These are phyloP conservation scores for Aureobasidium subglaciale DNA, from an alignment of 2,329 filamentous ascomycete species.

Conservation along the genomic window DNA sequence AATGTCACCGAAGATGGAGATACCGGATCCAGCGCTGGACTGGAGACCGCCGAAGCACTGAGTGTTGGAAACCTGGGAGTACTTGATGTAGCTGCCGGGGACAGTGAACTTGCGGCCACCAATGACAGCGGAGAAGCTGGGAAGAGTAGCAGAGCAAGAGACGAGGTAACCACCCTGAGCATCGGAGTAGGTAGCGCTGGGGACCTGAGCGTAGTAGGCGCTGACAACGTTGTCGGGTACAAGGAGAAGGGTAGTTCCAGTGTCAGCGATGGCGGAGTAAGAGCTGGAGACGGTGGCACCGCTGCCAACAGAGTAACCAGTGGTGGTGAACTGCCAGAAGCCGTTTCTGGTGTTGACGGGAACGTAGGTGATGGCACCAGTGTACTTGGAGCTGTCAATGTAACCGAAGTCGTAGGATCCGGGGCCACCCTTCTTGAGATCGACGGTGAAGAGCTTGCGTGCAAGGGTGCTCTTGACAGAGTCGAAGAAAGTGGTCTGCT, in stretches of 20 bases:
- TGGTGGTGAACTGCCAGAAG: constrained; percentile 56
- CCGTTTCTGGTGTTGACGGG: constrained; percentile 51
- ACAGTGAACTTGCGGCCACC: constrained; percentile 43
- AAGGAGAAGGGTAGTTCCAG: constrained; percentile 61
- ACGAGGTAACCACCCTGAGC: constrained; percentile 50
- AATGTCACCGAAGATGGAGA: constrained; percentile 62
- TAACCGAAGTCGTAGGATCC: constrained; percentile 53
- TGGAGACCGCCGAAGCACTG: constrained; percentile 73
- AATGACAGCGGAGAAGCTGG: constrained; percentile 49
- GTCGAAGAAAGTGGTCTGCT: constrained; percentile 54
- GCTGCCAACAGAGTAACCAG: constrained; percentile 49
- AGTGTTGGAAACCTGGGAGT: constrained; percentile 34
- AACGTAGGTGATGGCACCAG: constrained; percentile 50
- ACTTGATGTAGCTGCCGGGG: constrained; percentile 51
- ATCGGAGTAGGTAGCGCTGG: constrained; percentile 42
- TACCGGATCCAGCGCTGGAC: constrained; percentile 46
- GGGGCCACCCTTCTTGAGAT: constrained; percentile 46
- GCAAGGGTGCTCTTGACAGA: constrained; percentile 47
- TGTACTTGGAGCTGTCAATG: constrained; percentile 54
- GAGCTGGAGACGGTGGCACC: constrained; percentile 36
- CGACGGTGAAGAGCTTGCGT: constrained; percentile 50
- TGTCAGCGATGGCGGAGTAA: constrained; percentile 56
- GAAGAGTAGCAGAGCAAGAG: constrained; percentile 44
- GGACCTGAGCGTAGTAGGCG: constrained; percentile 50
- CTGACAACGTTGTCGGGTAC: constrained; percentile 47